Evolutionary conservation across 2,329 filamentous ascomycete species (phyloP), one percentile per base, ranked within the genome.

Genomic region (Colletotrichum lindemuthianum): DNA sequence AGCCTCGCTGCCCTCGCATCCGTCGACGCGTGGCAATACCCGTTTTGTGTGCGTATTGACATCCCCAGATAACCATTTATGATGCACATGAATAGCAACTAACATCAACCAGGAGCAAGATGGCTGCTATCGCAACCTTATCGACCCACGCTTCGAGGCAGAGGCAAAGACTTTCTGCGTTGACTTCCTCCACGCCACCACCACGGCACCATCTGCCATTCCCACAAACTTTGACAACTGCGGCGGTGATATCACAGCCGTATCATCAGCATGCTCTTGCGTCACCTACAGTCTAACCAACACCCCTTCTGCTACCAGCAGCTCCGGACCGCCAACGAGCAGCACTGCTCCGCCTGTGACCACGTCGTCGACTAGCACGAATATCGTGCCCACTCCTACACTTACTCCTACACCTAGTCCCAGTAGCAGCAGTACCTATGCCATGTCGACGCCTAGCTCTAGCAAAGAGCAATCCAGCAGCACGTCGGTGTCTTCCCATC

Each of bases 181-280:
- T 11, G 69, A 69, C 2, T 77, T 72, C 65, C 72, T 80, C 50
- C 52, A 71, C 16, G 70, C 68, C 33, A 72, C 69, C 55, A 74
- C 68, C 32, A 75, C 72, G 32, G 70, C 70, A 47, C 48, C 69
- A 36, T 51, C 65, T 2, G 68, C 68, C 45, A 72, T 78, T 47
- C 77, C 76, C 6, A 67, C 71, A 8, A 67, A 75, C 50, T 78
- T 71, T 67, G 48, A 43, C 66, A 73, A 74, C 71, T 78, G 77
- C 63, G 51, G 52, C 32, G 63, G 55, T 43, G 56, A 67, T 12
- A 15, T 67, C 33, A 49, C 43, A 15, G 65, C 60, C 12, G 67
- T 74, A 45, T 73, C 70, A 67, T 78, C 77, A 45, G 76, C 75
- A 48, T 78, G 77, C 72, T 77, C 76, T 6, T 78, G 76, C 71